Evolutionary conservation across 176 grass and related monocot genomes (phyloP), one percentile per base, ranked within the genome.

Genomic region (Poa pratensis): DNA sequence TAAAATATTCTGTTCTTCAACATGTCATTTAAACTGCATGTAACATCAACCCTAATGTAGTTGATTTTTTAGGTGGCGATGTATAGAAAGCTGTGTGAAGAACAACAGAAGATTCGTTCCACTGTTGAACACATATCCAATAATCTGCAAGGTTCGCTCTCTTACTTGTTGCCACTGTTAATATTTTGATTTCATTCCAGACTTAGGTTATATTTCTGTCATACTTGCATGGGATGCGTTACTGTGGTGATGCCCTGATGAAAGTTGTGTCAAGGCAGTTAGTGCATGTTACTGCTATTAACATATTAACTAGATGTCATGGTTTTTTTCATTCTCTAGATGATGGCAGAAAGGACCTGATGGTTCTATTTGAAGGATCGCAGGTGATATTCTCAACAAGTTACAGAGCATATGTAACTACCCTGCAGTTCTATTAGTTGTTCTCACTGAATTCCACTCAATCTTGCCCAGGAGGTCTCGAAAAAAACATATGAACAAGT

Each of bases 71-170:
- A 99, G 97, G 97, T 99, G 77, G 88, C 94, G 49, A 96, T 99
- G 94, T 99, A 99, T 75, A 88, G 87, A 61, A 99, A 92, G 84
- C 55, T 99, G 7, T 99, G 93, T 77, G 97, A 99, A 87, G 97
- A 99, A 86, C 93, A 94, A 54, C 77, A 79, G 71, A 99, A 92
- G 88, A 73, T 75, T 60, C 86, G 43, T 66, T 80, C 63, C 6
- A 94, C 76, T 96, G 66, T 87, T 78, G 85, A 89, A 86, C 39
- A 55, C 52, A 80, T 75, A 63, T 62, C 90, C 42, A 84, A 48
- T 77, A 45, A 62, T 88, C 59, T 86, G 42, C 82, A 87, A 84
- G 94, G 97, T 99, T 81, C 15, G 12, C 13, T 77, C 43, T 68
- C 45, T 85, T 75, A 54, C 20, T 52, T 43, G 42, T 10, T 43